Evolutionary conservation across 257 asterid genomes (phyloP).

Genomic region (Rubia yunnanensis): DNA sequence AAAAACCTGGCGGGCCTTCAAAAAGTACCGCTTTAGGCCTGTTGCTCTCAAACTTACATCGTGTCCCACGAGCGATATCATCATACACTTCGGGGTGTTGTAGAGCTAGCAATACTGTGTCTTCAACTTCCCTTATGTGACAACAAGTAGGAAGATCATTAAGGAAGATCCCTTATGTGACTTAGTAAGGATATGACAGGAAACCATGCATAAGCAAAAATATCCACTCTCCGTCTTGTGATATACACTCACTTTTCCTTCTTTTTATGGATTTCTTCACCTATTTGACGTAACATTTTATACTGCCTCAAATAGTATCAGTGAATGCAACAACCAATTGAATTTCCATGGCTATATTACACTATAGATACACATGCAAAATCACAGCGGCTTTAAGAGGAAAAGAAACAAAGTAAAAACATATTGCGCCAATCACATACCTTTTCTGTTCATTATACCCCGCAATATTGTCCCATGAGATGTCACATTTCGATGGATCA

Average conservation of each 20-base stretch:
- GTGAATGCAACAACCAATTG: background rate
- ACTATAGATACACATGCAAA: background rate
- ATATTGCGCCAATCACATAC: conserved; percentile 20
- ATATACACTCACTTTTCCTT: background rate
- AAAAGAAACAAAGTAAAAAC: background rate
- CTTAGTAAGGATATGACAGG: background rate
- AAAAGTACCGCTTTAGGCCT: conserved; percentile 94
- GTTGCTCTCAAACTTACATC: conserved; percentile 90
- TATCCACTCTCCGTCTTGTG: background rate
- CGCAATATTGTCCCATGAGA: conserved; percentile 93
- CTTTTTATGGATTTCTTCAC: background rate
- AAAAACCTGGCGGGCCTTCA: conserved; percentile 99
- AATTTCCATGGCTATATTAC: background rate
- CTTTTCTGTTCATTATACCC: conserved; percentile 82
- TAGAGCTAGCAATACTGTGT: conserved; percentile 76
- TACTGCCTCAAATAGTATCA: background rate
- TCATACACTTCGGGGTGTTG: conserved; percentile 93
- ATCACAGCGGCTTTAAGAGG: background rate
- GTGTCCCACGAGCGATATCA: conserved; percentile 89
- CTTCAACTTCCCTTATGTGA: conserved; percentile 69
- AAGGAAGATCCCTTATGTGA: too few relatives aligned
- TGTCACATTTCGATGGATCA: conserved; percentile 37
- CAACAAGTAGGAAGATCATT: background rate
- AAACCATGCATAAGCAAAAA: background rate
- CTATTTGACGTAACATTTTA: background rate